Conservation (phyloP, 345 rosid genomes). For the Cardamine resedifolia region DNA sequence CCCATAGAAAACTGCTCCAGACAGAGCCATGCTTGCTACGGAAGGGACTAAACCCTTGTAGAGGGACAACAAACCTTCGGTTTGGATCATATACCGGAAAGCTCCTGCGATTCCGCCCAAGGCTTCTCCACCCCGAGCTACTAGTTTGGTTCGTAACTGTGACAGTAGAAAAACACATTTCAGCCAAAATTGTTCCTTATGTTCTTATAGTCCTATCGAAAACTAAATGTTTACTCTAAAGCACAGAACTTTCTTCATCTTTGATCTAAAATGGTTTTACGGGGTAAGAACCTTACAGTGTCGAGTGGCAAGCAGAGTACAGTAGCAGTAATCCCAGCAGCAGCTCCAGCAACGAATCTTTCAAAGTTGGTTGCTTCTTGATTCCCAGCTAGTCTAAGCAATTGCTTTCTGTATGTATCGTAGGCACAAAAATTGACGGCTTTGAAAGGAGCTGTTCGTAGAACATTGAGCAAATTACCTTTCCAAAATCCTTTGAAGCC, state of each 20-base stretch:
- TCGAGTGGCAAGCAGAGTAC: conserved; percentile 91
- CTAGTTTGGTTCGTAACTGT: conserved; percentile 77
- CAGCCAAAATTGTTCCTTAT: conserved; percentile 13
- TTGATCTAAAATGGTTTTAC: background rate
- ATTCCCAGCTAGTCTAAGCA: conserved; percentile 60
- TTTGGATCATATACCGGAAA: conserved; percentile 71
- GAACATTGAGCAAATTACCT: conserved; percentile 88
- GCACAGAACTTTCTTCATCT: background rate
- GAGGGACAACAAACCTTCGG: conserved; percentile 85
- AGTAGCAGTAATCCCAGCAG: conserved; percentile 92
- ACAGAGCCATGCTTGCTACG: conserved; percentile 79
- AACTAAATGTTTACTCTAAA: conserved; percentile 3
- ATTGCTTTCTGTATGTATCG: conserved; percentile 72
- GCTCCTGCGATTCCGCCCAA: conserved; percentile 80
- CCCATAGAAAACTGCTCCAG: conserved; percentile 92
- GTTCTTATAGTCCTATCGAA: background rate
- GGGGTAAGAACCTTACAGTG: conserved; percentile 59
- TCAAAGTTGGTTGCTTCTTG: conserved; percentile 80
- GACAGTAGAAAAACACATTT: conserved; percentile 10
- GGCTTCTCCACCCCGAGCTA: conserved; percentile 95
- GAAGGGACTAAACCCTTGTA: conserved; percentile 89
- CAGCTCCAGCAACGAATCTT: conserved; percentile 91
- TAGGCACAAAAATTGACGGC: conserved; percentile 90
- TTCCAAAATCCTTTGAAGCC: conserved; percentile 93
- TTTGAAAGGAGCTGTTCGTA: conserved; percentile 94